Base-by-base conservation (phyloP, 208 protist species). In the Spongospora subterranea region DNA sequence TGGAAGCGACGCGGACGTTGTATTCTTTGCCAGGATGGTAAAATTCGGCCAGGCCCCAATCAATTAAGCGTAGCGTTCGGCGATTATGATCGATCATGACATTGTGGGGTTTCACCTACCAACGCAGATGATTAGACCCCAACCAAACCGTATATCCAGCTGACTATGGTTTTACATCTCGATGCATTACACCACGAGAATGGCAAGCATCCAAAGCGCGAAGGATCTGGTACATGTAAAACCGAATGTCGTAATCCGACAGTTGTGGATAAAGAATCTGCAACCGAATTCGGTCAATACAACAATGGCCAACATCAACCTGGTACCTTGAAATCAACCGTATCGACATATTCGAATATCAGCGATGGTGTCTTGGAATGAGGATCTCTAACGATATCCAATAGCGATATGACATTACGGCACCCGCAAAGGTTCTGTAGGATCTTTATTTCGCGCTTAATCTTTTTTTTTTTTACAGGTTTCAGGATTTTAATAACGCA, bases 331-430 rank as follows among this genome's bases (percentile, higher is more conserved):
- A 95, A 97, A 91, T 98, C 98, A 0, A 95, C 96, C 93, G 98
- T 99, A 94, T 99, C 97, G 90, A 99, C 96, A 94, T 98, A 97
- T 95, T 99, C 99, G 53, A 98, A 99, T 35, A 99, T 97, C 24
- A 99, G 95, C 24, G 97, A 96, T 13, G 98, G 98, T 45, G 97
- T 99, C 71, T 97, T 96, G 0, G 96, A 98, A 91, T 93, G 92
- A 39, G 96, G 92, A 88, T 99, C 98, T 45, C 96, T 93, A 0
- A 99, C 97, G 40, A 99, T 96, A 94, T 99, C 99, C 0, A 99
- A 93, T 24, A 99, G 93, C 17, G 97, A 94, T 39, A 99, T 97
- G 45, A 99, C 98, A 93, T 99, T 99, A 1, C 97, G 96, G 0
- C 98, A 98, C 1, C 97, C 98, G 65, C 95, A 96, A 0, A 99